Evolutionary conservation across 164 flowering plant species (phyloP).

Genomic region (Santalum album): DNA sequence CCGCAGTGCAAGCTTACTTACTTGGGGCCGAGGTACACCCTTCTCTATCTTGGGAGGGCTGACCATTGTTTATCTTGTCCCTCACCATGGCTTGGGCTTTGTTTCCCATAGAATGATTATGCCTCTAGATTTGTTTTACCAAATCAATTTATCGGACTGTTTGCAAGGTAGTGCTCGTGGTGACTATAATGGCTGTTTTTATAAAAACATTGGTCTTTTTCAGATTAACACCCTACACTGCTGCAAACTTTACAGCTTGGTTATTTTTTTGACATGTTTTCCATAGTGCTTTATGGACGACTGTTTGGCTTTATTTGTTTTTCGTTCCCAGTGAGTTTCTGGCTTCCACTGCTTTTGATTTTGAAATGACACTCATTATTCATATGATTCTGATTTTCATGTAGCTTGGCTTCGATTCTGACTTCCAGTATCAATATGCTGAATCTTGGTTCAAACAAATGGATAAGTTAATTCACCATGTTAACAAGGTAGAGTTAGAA

Average conservation of each 20-base stretch:
- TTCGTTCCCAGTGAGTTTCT: too few species aligned
- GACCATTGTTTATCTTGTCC: too few species aligned
- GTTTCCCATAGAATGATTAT: background rate
- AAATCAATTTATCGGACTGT: background rate
- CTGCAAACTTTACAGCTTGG: too few species aligned
- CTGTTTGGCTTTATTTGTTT: background rate
- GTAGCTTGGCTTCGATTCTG: slow-evolving; percentile 85
- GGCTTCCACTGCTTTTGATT: too few species aligned
- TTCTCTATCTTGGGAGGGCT: background rate
- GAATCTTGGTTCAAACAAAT: slow-evolving; percentile 87
- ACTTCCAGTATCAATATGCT: slow-evolving; percentile 84
- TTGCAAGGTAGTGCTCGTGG: background rate
- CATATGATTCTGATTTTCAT: too few species aligned
- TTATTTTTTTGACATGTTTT: too few species aligned
- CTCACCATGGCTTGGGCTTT: background rate
- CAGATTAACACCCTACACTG: too few species aligned
- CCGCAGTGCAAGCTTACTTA: slow-evolving; percentile 89
- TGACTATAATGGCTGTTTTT: background rate
- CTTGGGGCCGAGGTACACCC: slow-evolving; percentile 71
- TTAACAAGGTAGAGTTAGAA: slow-evolving; percentile 54
- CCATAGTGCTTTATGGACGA: too few species aligned
- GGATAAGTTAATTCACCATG: slow-evolving; percentile 89
- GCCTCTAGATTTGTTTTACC: too few species aligned
- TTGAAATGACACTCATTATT: too few species aligned
- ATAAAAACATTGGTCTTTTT: background rate